Base-by-base conservation (phyloP, 2,329 filamentous ascomycete species). In the Aureobasidium lini region DNA sequence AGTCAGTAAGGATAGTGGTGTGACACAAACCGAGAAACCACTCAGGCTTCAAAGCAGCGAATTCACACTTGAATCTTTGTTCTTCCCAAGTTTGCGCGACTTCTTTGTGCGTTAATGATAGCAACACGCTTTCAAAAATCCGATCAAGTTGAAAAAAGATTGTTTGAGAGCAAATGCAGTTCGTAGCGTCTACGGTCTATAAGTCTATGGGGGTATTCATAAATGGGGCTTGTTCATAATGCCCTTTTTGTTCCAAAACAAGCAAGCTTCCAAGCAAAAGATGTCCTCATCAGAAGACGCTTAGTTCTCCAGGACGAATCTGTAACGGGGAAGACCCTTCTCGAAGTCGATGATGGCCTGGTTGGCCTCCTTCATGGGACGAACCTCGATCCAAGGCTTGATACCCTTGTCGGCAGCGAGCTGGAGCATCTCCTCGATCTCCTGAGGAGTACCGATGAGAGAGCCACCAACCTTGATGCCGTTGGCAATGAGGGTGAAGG, bases 301-400 rank as follows among this genome's bases (percentile, higher is more conserved):
- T 49, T 72, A 66, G 64, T 76, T 76, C 39, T 72, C 70, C 40
- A 74, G 64, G 13, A 69, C 67, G 64, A 68, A 72, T 57, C 76
- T 69, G 64, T 77, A 79, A 60, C 76, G 71, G 40, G 73, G 79
- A 68, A 82, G 80, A 1, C 82, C 83, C 0, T 72, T 70, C 16
- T 81, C 78, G 74, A 85, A 79, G 60, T 86, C 82, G 28, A 83
- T 64, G 23, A 85, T 71, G 3, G 76, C 76, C 68, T 79, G 66
- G 69, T 86, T 86, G 2, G 79, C 80, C 13, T 82, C 78, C 69
- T 77, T 79, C 76, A 87, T 76, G 1, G 79, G 77, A 39, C 79
- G 72, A 66, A 77, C 77, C 77, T 90, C 82, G 40, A 90, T 80
- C 79, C 81, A 83, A 5, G 83, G 77, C 70, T 79, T 77, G 37